A percentile compares a stretch with the other conserved stretches of the same genome.
These are phyloP conservation scores for Linnemannia hyalina DNA, from an alignment of 192 early-diverging fungal genomes.

Conservation along the genomic window DNA sequence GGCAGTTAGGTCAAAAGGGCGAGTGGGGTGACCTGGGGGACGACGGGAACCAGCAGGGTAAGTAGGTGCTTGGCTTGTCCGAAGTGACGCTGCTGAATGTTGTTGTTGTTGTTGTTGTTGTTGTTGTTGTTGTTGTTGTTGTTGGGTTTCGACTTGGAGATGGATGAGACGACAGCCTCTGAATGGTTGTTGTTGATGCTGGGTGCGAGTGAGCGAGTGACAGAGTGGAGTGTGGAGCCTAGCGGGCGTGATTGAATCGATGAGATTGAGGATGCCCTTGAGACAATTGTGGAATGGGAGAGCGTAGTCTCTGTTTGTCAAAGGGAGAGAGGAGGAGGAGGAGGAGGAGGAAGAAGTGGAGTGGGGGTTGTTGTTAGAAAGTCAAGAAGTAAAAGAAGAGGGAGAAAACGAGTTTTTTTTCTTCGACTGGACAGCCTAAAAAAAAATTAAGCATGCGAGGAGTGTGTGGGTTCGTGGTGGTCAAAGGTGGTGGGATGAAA, in stretches of 20 bases:
- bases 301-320: background rate
- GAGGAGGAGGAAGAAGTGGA: background rate
- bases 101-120: background rate
- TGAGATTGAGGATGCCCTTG: background rate
- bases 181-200: background rate
- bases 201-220: no score
- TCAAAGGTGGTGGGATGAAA: background rate
- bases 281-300: background rate
- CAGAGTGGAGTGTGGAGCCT: no score
- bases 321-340: background rate
- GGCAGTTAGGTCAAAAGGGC: background rate
- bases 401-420: background rate
- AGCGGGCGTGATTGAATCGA: background rate
- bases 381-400: background rate
- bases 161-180: background rate
- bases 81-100: background rate
- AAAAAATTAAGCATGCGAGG: conserved; percentile 15
- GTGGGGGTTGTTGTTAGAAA: background rate
- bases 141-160: background rate
- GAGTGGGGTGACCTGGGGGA: background rate
- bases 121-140: background rate
- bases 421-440: background rate
- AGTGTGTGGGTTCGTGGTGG: background rate
- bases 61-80: background rate
- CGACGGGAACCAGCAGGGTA: background rate